Evolutionary conservation across 2,329 filamentous ascomycete species (phyloP).

Genomic region (Fusarium floridanum): DNA sequence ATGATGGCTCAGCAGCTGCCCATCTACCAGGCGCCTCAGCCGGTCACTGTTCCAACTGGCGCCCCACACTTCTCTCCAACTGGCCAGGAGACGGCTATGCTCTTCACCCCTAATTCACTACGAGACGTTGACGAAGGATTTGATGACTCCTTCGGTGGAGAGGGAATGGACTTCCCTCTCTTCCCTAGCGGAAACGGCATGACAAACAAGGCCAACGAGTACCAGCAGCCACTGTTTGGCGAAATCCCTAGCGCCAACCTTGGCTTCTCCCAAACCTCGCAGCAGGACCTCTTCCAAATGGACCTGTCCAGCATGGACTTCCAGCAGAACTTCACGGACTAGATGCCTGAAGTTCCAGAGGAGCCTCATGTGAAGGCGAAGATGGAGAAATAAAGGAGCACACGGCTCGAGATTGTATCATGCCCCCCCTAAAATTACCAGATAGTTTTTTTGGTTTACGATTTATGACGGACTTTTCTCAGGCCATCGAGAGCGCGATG

Average conservation of each 20-base stretch:
- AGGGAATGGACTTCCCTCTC: constrained; percentile 74
- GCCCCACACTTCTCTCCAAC: constrained; percentile 74
- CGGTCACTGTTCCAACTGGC: constrained; percentile 43
- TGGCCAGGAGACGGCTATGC: constrained; percentile 76
- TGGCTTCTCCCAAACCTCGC: constrained; percentile 65
- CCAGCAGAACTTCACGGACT: constrained; percentile 50
- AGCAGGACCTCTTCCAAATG: constrained; percentile 64
- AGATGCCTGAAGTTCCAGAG: constrained; percentile 24
- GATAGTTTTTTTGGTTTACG: constrained; percentile 38
- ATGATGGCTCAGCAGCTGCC: constrained; percentile 58
- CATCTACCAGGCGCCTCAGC: constrained; percentile 46
- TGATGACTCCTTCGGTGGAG: constrained; percentile 63
- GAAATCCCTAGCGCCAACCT: constrained; percentile 64
- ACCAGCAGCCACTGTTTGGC: constrained; percentile 62
- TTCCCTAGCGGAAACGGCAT: constrained; percentile 60
- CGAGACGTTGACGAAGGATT: constrained; percentile 75
- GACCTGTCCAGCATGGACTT: constrained; percentile 58
- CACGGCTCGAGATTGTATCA: constrained; percentile 42
- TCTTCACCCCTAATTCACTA: constrained; percentile 75
- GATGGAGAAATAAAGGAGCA: constrained; percentile 20
- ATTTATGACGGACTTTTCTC: constrained; percentile 41
- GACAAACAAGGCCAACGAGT: constrained; percentile 54
- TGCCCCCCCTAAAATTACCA: constrained; percentile 32
- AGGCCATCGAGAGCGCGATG: constrained; percentile 33
- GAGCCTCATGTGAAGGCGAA: neutral